Conservation (phyloP, 345 rosid genomes). For the Zanthoxylum bungeanum region DNA sequence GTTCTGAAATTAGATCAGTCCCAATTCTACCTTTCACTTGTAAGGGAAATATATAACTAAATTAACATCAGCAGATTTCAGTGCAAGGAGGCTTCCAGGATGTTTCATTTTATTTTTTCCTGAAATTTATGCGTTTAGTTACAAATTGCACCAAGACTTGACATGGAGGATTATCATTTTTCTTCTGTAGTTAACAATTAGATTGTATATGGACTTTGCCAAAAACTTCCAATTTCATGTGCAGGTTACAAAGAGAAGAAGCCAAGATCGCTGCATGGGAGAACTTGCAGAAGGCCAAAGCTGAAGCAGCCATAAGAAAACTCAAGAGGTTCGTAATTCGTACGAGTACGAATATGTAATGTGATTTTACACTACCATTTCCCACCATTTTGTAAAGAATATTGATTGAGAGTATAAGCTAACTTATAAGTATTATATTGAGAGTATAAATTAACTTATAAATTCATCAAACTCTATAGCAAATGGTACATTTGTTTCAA, state of each 20-base stretch:
- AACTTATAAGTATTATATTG: too few relatives aligned
- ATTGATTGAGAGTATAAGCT: too few relatives aligned
- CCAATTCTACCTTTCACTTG: neutral
- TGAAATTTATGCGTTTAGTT: neutral
- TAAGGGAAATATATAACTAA: neutral
- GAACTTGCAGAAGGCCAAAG: constrained; percentile 92
- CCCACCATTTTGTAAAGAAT: too few relatives aligned
- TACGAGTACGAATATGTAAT: neutral
- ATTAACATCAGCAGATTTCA: neutral
- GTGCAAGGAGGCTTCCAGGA: neutral
- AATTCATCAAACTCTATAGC: too few relatives aligned
- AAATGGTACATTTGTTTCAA: too few relatives aligned
- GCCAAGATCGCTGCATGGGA: constrained; percentile 96
- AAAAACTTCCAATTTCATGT: neutral
- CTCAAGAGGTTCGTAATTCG: constrained; percentile 64
- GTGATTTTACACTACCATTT: neutral
- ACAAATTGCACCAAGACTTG: neutral
- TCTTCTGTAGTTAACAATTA: neutral
- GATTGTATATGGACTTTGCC: neutral
- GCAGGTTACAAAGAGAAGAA: constrained; percentile 84
- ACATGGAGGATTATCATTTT: neutral
- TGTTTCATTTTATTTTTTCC: neutral
- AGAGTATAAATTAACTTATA: too few relatives aligned
- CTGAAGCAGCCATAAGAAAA: constrained; percentile 89
- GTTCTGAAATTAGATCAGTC: neutral